A percentile compares a stretch with the other conserved stretches of the same genome.
Evolutionary conservation across 2,329 filamentous ascomycete species (phyloP).

Genomic region (Hysterium pulicare): DNA sequence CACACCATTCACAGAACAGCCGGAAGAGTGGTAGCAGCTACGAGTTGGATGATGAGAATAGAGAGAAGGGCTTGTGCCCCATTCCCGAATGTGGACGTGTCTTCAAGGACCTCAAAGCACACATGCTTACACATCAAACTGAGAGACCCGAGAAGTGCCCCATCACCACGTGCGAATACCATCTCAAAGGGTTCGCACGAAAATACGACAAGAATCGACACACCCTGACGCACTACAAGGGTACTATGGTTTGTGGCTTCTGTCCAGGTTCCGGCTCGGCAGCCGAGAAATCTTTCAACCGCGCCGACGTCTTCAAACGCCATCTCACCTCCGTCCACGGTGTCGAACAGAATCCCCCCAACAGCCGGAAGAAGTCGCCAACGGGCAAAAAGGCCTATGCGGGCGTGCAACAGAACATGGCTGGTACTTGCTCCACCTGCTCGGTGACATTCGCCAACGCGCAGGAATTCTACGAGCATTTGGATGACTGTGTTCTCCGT

Average conservation of each 20-base stretch:
- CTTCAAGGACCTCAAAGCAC: slow-evolving; percentile 89
- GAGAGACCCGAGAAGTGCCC: slow-evolving; percentile 94
- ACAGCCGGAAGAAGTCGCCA: slow-evolving; percentile 73
- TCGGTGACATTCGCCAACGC: slow-evolving; percentile 78
- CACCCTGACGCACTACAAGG: slow-evolving; percentile 93
- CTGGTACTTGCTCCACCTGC: slow-evolving; percentile 90
- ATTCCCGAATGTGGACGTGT: slow-evolving; percentile 79
- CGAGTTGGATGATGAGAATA: slow-evolving; percentile 43
- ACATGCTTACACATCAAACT: slow-evolving; percentile 90
- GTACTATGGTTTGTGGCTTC: slow-evolving; percentile 95
- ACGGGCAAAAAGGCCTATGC: slow-evolving; percentile 62
- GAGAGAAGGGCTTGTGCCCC: slow-evolving; percentile 72
- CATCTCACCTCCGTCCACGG: slow-evolving; percentile 87
- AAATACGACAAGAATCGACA: slow-evolving; percentile 98
- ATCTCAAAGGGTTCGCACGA: slow-evolving; percentile 85
- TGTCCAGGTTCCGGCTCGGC: slow-evolving; percentile 85
- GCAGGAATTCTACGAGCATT: slow-evolving; percentile 96
- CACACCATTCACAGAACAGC: slow-evolving; percentile 59
- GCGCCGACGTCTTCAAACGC: slow-evolving; percentile 92
- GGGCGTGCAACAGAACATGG: slow-evolving; percentile 67
- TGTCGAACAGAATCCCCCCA: slow-evolving; percentile 89
- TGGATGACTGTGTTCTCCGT: slow-evolving; percentile 68
- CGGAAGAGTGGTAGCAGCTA: slow-evolving; percentile 43
- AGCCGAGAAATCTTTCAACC: slow-evolving; percentile 92
- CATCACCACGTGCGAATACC: slow-evolving; percentile 87